Percentiles rank a stretch among this genome's conserved stretches.
These are phyloP conservation scores for Schizochytrium sp. DNA, from an alignment of 108 stramenopile genomes.

Conservation along the genomic window DNA sequence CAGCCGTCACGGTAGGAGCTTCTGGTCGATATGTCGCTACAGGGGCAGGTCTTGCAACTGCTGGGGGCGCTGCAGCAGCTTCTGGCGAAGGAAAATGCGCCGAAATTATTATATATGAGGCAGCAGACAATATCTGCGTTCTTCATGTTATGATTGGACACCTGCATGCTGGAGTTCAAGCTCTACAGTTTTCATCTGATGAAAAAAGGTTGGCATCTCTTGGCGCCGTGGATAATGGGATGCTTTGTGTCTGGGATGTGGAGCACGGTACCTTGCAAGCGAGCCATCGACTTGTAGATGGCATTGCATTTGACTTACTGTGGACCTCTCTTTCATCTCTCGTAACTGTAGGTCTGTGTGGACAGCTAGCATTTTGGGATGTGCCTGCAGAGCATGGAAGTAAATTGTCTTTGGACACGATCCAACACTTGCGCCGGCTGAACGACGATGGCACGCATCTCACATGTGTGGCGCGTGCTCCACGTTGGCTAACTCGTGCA, in stretches of 20 bases:
- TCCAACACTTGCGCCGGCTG: neutral
- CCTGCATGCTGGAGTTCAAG: neutral
- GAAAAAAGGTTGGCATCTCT: neutral
- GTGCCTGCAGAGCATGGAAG: neutral
- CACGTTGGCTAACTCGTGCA: neutral
- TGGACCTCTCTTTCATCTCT: neutral
- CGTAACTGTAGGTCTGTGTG: neutral
- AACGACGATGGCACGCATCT: neutral
- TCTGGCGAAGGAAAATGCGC: neutral
- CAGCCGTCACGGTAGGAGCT: neutral
- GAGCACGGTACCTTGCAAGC: neutral
- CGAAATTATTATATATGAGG: slow-evolving; percentile 32
- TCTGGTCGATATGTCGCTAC: neutral
- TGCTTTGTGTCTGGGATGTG: slow-evolving; percentile 33
- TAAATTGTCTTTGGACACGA: neutral
- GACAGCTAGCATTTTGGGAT: slow-evolving; percentile 3
- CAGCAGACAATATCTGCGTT: neutral
- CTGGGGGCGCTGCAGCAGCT: neutral
- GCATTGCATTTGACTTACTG: neutral
- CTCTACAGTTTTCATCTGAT: neutral
- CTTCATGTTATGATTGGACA: slow-evolving; percentile 2
- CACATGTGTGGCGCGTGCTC: neutral
- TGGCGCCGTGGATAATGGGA: slow-evolving; percentile 1
- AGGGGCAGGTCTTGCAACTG: neutral
- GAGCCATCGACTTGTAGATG: neutral